These are phyloP conservation scores for Ceratocystis albifundus DNA, from an alignment of 2,329 filamentous ascomycete species.

Conservation along the genomic window DNA sequence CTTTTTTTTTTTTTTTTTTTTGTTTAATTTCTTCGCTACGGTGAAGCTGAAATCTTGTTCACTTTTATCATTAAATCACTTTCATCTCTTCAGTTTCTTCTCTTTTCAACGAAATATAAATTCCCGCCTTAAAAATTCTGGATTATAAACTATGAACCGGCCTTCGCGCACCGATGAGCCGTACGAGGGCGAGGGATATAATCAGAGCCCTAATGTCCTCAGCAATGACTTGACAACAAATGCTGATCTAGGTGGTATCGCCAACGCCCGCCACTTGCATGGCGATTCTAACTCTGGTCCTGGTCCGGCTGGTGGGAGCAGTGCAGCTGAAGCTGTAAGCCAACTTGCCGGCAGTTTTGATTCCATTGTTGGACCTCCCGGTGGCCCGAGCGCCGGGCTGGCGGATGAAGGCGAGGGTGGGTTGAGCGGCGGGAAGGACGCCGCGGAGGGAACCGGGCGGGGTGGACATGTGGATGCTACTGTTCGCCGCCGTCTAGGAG, in stretches of 20 bases:
- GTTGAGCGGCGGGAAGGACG: conserved; percentile 20
- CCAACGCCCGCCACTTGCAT: conserved; percentile 37
- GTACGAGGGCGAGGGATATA: conserved; percentile 40
- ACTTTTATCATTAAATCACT: background rate
- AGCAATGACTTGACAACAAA: conserved; percentile 41
- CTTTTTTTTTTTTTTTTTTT: background rate
- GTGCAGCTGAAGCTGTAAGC: conserved; percentile 3
- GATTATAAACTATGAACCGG: conserved; percentile 38
- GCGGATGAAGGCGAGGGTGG: conserved; percentile 2
- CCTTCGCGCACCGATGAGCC: conserved; percentile 44
- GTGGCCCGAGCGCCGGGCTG: background rate
- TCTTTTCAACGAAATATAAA: background rate
- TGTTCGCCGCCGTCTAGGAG: background rate
- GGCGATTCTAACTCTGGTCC: background rate
- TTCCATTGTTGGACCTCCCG: background rate
- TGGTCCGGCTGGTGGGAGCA: conserved; percentile 9
- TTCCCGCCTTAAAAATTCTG: background rate
- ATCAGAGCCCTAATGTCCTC: conserved; percentile 42
- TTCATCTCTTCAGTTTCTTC: background rate
- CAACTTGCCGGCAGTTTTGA: background rate
- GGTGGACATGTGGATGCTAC: background rate
- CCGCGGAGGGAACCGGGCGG: conserved; percentile 8
- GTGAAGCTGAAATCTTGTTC: background rate
- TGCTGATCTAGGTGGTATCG: conserved; percentile 45
- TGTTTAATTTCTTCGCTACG: background rate